Evolutionary conservation across 768 basidiomycete genomes (phyloP).

Genomic region (Lactifluus pinguis): DNA sequence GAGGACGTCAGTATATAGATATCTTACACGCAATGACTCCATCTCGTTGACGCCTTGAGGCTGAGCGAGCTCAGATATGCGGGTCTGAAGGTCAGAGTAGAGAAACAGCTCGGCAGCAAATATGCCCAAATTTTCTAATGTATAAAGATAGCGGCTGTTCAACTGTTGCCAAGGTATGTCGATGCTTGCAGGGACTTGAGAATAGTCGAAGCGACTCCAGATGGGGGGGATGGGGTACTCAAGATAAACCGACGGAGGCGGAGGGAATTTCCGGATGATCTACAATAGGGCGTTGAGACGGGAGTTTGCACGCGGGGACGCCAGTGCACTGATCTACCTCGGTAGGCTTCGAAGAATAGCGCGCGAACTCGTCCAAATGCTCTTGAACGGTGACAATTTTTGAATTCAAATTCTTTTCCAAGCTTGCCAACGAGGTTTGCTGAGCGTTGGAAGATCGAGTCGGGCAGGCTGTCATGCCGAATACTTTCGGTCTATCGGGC

Average conservation of each 20-base stretch:
- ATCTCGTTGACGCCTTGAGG: slow-evolving; percentile 22
- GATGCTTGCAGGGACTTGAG: slow-evolving; percentile 26
- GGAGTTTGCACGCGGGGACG: background rate
- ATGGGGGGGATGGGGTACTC: slow-evolving; percentile 48
- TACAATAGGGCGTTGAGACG: background rate
- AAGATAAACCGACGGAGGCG: slow-evolving; percentile 40
- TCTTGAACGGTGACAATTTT: slow-evolving; percentile 68
- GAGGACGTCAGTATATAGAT: slow-evolving; percentile 3
- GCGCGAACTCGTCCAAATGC: slow-evolving; percentile 54
- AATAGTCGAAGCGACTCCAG: slow-evolving; percentile 42
- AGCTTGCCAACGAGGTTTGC: slow-evolving; percentile 44
- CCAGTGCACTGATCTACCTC: slow-evolving; percentile 39
- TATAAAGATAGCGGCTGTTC: slow-evolving; percentile 52
- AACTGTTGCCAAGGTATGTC: slow-evolving; percentile 52
- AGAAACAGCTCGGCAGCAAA: slow-evolving; percentile 69
- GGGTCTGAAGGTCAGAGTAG: slow-evolving; percentile 48
- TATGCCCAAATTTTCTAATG: slow-evolving; percentile 56
- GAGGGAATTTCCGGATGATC: slow-evolving; percentile 14
- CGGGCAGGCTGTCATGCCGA: slow-evolving; percentile 90
- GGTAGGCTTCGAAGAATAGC: slow-evolving; percentile 51
- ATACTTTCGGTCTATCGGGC: slow-evolving; percentile 62
- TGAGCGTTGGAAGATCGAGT: slow-evolving; percentile 75
- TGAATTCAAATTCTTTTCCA: slow-evolving; percentile 66
- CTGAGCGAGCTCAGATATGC: slow-evolving; percentile 33
- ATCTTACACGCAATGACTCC: slow-evolving; percentile 20